Base-by-base conservation (phyloP, 192 early-diverging fungal species). In the Coemansia guatemalensis region DNA sequence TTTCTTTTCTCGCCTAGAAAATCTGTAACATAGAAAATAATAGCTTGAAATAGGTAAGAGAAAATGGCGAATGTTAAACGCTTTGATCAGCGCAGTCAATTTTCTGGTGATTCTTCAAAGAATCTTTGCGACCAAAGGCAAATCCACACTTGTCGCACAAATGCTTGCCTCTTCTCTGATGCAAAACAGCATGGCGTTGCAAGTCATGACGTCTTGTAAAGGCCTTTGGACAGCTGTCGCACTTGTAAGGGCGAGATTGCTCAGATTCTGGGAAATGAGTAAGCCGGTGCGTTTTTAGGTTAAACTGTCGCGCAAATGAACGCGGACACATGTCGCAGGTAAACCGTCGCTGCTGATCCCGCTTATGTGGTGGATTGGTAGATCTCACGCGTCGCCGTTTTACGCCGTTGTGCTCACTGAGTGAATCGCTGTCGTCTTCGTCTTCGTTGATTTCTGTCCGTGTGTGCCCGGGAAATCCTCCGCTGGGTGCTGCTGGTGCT, bases 171-270 rank as follows among this genome's bases (percentile, higher is more conserved):
- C 68, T 78, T 0, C 82, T 67, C 22, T 74, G 67, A 41, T 88
- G 86, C 33, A 85, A 71, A 8, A 74, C 74, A 18, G 82, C 80
- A 60, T 95, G 93, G 23, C 92, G 82, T 30, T 86, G 76, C 17
- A 90, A 69, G 68, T 95, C 92, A 57, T 95, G 89, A 39, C 90
- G 88, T 23, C 93, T 79, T 0, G 85, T 85, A 58, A 95, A 95
- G 1, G 87, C 76, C 49, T 85, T 83, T 20, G 60, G 49, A 75
- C 93, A 95, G 17, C 71, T 55, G 9, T 75, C 59, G 62, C 87
- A 88, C 25, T 79, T 67, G 74, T 84, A 92, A 2, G 84, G 83
- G 51, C 88, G 75, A 8, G 82, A 73, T 39, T 58, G 68, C 29
- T 65, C 23, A 48, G 77, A 68, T 48, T 78, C 68, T 18, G 82